Base-by-base conservation (phyloP, 2,329 filamentous ascomycete species). In the Chrysoporthe deuterocubensis region DNA sequence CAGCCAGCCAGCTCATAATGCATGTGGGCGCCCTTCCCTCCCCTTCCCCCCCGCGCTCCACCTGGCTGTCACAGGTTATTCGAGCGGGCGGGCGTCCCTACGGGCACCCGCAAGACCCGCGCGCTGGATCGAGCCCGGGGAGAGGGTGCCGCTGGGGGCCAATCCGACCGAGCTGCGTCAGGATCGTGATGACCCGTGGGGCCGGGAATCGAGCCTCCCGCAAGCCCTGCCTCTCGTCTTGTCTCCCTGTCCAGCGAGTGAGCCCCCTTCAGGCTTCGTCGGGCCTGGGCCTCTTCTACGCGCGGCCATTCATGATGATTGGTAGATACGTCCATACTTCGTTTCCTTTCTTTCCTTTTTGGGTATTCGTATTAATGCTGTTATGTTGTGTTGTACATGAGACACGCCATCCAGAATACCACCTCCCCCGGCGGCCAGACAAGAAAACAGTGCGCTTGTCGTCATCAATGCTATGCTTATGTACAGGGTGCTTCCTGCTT, bases 1-100 rank as follows among this genome's bases (percentile, higher is more conserved):
- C 63, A n/a, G 48, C 32, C 18, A 48, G 56, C 57, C 66, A 68
- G 40, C 62, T 68, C 66, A 68, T 56, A 58, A 65, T 66, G 67
- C 67, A 63, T 63, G 5, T 34, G 14, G 37, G 4, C 26, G 26
- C 26, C 26, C 26, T 26, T 26, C 26, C 26, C 26, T 26, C n/a
- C 6, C 37, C 65, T 32, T 52, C 46, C 48, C 42, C 21, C 60
- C 32, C 52, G 16, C 48, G 14, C 11, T 26, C 26, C 26, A 26
- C n/a, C n/a, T 26, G 14, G 11, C n/a, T 13, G 50, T 54, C 21
- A 32, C 50, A 54, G 50, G 50, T 16, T 32, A 14, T 13, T 21
- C n/a, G n/a, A 7, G 3, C n/a, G 18, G n/a, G 44, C n/a, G 44
- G 16, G 21, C 5, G 21, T 48, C n/a, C 5, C 46, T 21, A 26